phyloP scores from a whole-genome alignment of 1,284 basidiomycete genomes.

The Sparassis latifolia region DNA sequence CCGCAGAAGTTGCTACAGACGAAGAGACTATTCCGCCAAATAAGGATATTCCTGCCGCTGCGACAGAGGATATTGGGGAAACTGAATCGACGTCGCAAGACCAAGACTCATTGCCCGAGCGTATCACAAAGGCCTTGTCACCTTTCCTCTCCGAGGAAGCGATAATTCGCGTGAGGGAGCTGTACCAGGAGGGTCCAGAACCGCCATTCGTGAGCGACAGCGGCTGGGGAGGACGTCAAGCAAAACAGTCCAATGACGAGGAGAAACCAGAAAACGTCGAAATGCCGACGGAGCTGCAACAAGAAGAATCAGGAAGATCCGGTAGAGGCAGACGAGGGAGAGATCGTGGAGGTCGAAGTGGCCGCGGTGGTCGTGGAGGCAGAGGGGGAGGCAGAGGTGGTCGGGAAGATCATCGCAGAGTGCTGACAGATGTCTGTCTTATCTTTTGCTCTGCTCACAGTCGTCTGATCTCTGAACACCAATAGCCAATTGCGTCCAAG shows the following conservation, averaged over 20 bases:
- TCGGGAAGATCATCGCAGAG: slow-evolving; percentile 63
- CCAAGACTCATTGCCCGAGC: slow-evolving; percentile 56
- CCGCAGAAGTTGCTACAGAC: background rate
- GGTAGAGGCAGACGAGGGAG: slow-evolving; percentile 25
- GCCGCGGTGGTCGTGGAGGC: slow-evolving; percentile 36
- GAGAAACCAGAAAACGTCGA: slow-evolving; percentile 25
- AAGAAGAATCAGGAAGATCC: slow-evolving; percentile 16
- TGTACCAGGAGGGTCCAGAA: slow-evolving; percentile 73
- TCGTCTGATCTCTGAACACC: slow-evolving; percentile 13
- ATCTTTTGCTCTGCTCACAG: slow-evolving; percentile 9
- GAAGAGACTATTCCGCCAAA: background rate
- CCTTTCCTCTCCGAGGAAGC: slow-evolving; percentile 58
- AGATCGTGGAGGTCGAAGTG: slow-evolving; percentile 38
- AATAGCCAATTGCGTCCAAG: slow-evolving; percentile 79
- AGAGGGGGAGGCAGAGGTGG: slow-evolving; percentile 34
- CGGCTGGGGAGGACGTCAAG: slow-evolving; percentile 54
- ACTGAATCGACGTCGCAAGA: slow-evolving; percentile 7
- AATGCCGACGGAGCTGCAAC: slow-evolving; percentile 13
- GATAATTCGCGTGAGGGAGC: slow-evolving; percentile 58
- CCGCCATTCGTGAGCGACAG: slow-evolving; percentile 59
- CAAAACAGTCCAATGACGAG: slow-evolving; percentile 22
- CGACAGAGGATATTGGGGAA: background rate
- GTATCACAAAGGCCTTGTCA: slow-evolving; percentile 48
- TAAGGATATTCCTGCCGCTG: background rate
- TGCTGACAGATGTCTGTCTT: slow-evolving; percentile 69